phyloP scores from a whole-genome alignment of 768 basidiomycete species.

The Boletus patriciae region DNA sequence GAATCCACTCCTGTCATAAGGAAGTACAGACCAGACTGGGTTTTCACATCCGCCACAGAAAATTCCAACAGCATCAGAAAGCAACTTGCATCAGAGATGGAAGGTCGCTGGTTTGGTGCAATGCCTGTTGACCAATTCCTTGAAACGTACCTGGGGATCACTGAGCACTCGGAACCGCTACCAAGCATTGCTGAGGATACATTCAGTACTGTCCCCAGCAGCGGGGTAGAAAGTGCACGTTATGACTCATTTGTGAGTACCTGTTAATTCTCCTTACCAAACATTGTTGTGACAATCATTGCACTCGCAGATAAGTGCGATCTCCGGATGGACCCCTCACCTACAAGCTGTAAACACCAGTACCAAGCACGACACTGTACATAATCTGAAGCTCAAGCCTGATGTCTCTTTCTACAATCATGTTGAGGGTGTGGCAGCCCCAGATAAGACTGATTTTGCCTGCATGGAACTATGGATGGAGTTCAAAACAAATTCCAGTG shows the following conservation, averaged over 20 bases:
- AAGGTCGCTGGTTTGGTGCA: background rate
- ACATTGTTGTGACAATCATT: background rate
- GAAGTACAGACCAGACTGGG: background rate
- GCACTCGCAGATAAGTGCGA: background rate
- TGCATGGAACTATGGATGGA: conserved; percentile 8
- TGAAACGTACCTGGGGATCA: background rate
- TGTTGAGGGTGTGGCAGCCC: background rate
- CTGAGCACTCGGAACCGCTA: background rate
- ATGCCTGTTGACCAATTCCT: background rate
- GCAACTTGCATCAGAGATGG: background rate
- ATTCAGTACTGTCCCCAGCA: background rate
- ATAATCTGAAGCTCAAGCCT: background rate
- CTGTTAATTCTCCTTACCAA: background rate
- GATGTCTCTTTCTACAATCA: conserved; percentile 2
- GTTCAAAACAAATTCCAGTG: background rate
- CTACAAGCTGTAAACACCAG: conserved; percentile 1
- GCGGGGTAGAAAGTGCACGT: background rate
- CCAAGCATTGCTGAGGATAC: background rate
- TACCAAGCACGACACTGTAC: background rate
- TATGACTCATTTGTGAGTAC: conserved; percentile 1
- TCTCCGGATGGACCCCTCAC: background rate
- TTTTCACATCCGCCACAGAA: background rate
- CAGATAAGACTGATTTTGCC: background rate
- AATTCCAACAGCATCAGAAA: background rate
- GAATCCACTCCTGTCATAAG: background rate